These are phyloP conservation scores for Clausena lansium DNA, from an alignment of 345 rosid species.

Conservation along the genomic window DNA sequence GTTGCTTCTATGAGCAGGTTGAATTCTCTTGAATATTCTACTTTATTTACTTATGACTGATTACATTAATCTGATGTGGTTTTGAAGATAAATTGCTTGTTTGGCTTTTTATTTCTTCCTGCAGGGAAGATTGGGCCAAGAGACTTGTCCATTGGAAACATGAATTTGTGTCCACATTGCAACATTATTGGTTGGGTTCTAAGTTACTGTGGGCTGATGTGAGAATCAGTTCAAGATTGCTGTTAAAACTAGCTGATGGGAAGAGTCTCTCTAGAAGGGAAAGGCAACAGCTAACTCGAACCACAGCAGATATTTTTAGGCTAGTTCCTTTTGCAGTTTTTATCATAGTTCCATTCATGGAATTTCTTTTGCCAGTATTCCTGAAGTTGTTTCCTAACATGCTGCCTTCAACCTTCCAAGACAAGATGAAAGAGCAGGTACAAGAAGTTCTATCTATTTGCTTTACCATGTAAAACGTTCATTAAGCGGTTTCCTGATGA, in stretches of 20 bases:
- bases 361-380: constrained; percentile 67
- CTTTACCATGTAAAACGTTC: background rate
- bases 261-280: constrained; percentile 83
- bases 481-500: background rate
- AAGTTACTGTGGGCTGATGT: constrained; percentile 67
- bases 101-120: constrained; percentile 15
- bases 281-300: constrained; percentile 86
- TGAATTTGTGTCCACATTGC: constrained; percentile 57
- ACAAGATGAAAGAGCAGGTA: constrained; percentile 83
- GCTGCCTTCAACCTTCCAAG: constrained; percentile 82
- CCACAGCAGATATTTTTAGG: constrained; percentile 91
- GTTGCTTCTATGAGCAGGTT: constrained; percentile 88
- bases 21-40: constrained; percentile 8
- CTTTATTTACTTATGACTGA: background rate
- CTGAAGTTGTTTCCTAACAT: constrained; percentile 73
- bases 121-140: constrained; percentile 70
- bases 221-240: constrained; percentile 65
- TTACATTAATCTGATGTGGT: background rate
- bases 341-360: constrained; percentile 76
- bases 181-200: constrained; percentile 73
- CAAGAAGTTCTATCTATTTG: background rate
- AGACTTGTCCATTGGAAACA: constrained; percentile 64
- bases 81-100: constrained; percentile 10
- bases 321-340: constrained; percentile 82
- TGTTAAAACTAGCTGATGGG: constrained; percentile 64